These are phyloP conservation scores for Cyclotella atomus DNA, from an alignment of 108 stramenopile genomes.

Conservation along the genomic window DNA sequence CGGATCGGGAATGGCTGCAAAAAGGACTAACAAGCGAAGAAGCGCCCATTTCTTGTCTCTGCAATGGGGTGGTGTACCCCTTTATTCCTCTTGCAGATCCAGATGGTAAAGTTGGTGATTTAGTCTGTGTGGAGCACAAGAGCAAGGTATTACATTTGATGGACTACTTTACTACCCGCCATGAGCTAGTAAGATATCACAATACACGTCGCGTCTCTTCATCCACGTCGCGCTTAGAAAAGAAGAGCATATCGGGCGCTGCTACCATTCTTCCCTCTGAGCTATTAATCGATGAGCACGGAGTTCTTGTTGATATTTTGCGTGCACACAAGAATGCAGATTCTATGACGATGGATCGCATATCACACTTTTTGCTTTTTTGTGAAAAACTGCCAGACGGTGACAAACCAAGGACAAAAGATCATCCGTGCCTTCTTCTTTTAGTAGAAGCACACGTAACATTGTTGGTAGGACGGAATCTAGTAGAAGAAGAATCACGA, in stretches of 20 bases:
- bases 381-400: not conserved
- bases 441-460: no score
- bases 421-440: no score
- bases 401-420: no score
- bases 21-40: constrained; percentile 13
- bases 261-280: not conserved
- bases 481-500: no score
- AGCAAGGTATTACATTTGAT: not conserved
- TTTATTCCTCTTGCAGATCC: constrained; percentile 33
- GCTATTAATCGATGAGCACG: constrained; percentile 8
- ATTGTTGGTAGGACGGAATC: no score
- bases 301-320: constrained; percentile 6
- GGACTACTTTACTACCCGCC: not conserved
- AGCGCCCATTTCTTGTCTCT: constrained; percentile 18
- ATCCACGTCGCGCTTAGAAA: not conserved
- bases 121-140: constrained; percentile 8
- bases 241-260: not conserved
- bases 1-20: constrained; percentile 5
- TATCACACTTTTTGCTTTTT: constrained; percentile 3
- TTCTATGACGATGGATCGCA: constrained; percentile 1
- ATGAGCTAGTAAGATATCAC: not conserved
- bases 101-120: constrained; percentile 10
- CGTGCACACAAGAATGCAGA: not conserved
- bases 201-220: not conserved
- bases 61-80: not conserved